Base-by-base conservation (phyloP, 2,329 filamentous ascomycete species). In the Chrysosporium queenslandicum region DNA sequence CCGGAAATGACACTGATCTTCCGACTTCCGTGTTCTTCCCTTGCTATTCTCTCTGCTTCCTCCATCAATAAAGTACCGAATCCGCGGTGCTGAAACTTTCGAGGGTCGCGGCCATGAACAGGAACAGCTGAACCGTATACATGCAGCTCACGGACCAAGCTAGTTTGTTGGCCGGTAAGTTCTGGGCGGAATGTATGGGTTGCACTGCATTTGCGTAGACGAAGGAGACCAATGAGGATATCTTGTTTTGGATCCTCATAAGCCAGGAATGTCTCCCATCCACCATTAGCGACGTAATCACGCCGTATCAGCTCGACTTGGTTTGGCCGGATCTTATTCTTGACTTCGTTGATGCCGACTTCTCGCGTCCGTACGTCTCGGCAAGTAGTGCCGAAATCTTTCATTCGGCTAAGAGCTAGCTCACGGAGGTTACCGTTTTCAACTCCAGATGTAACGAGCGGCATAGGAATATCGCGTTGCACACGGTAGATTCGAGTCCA, bases 401-500 rank as follows among this genome's bases (percentile, higher is more conserved):
- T 96, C 94, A 98, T 98, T 20, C 92, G 79, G n/a, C 90, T 89
- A 52, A 98, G 74, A 0, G 92, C 91, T 46, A 98, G 75, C 68
- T 98, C 92, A 56, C 92, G 83, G 36, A 98, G 74, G 66, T 98
- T 98, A 56, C 92, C 92, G 61, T 98, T 98, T 71, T 98, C 92
- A 0, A 98, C 92, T 37, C 92, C 92, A 0, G 91, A 94, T 0
- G 92, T 97, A n/a, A 98, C 94, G 21, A 98, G 77, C 0, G 92
- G 92, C 92, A 98, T 98, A n/a, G 92, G 92, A 54, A 98, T 98
- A 71, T 98, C 92, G 67, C 92, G 83, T 74, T 98, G 92, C 0
- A 98, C 92, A 55, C 92, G 88, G 73, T 98, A 98, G 63, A 98
- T 98, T 57, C 92, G 83, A 0, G 94, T 98, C 92, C 92, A 98